A percentile compares a stretch with the other conserved stretches of the same genome.
Conservation (phyloP, 176 grass and related monocot species). For the Zoysia pacifica region DNA sequence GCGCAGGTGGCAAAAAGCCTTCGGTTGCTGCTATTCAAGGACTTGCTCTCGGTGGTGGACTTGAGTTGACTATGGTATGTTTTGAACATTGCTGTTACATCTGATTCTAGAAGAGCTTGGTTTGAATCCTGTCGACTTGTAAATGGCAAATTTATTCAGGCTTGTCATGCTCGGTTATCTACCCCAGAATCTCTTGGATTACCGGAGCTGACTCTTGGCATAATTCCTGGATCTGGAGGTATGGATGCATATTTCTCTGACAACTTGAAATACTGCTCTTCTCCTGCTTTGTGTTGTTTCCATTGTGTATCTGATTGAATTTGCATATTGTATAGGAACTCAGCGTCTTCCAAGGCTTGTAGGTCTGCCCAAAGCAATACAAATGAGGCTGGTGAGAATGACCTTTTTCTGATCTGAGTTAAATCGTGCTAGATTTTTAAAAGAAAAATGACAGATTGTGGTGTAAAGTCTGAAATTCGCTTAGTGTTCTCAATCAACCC, state of each 20-base stretch:
- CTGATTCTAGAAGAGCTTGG: neutral
- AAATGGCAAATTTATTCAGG: slow-evolving; percentile 42
- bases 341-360: slow-evolving; percentile 97
- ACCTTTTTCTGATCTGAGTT: slow-evolving; percentile 27
- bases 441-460: neutral
- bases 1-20: slow-evolving; percentile 77
- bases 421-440: neutral
- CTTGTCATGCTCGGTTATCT: slow-evolving; percentile 94
- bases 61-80: slow-evolving; percentile 82
- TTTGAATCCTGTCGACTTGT: slow-evolving; percentile 15
- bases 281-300: slow-evolving; percentile 5
- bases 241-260: slow-evolving; percentile 23
- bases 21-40: slow-evolving; percentile 93
- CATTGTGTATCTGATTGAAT: slow-evolving; percentile 16
- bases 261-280: slow-evolving; percentile 8
- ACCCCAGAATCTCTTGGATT: slow-evolving; percentile 95
- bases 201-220: slow-evolving; percentile 88
- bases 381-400: slow-evolving; percentile 94
- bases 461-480: neutral
- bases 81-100: neutral
- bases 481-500: neutral
- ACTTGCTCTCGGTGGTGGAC: slow-evolving; percentile 95
- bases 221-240: slow-evolving; percentile 99
- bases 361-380: slow-evolving; percentile 82
- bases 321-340: slow-evolving; percentile 58